Evolutionary conservation across 2,329 filamentous ascomycete genomes (phyloP), one percentile per base, ranked within the genome.

Genomic region (Hypomyces rosellus): DNA sequence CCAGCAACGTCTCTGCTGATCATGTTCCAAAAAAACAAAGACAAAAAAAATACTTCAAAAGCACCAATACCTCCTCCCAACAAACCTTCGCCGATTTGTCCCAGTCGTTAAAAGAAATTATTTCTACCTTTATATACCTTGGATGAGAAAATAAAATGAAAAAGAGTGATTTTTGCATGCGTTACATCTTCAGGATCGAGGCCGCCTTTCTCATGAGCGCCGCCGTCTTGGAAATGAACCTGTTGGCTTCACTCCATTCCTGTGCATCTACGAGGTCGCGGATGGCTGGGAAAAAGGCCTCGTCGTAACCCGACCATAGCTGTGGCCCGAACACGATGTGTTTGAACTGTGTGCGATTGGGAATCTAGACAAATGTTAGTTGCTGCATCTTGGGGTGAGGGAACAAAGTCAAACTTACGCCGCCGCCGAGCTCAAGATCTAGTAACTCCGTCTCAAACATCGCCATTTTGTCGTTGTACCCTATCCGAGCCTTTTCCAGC

Each of bases 301-400:
- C 61, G 46, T 66, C 63, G 45, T 66, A 59, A 45, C 59, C 59
- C 7, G 84, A 84, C 85, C 89, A 91, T 3, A 81, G 73, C 61
- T 89, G 81, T 1, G 93, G 93, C 2, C 88, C 92, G 64, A 91
- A 95, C 50, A 99, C 72, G 62, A 95, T 79, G 68, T 96, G 93
- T 68, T 95, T 96, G 76, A 90, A 99, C 69, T 97, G 93, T 5
- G 87, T 88, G 56, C 92, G 84, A 59, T 89, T 89, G 37, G 88
- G 88, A 4, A 95, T 79, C 86, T 90, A 44, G 45, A 46, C 41
- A 42, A 39, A 33, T 36, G 37, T 45, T 34, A 46, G 30, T 2
- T 22, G 9, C 12, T 33, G 51, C 46, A 50, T 57, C 62, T 46
- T 16, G 45, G 41, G 41, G 46, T 36, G 30, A 20, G 13, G 34